Evolutionary conservation across 2,329 filamentous ascomycete species (phyloP).

Genomic region (Aureobasidium leucospermi): DNA sequence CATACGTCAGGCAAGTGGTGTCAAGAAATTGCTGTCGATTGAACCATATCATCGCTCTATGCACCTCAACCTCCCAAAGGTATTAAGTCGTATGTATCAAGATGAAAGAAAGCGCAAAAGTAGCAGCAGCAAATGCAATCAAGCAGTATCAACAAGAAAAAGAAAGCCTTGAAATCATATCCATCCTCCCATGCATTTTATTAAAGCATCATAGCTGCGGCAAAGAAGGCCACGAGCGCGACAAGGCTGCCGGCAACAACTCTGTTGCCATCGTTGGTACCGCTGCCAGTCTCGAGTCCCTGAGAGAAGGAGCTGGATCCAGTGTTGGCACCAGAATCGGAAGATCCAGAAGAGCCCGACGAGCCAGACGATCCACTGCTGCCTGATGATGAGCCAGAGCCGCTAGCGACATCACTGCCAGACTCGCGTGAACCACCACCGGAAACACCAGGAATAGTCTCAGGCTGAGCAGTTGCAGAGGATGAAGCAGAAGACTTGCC

Average conservation of each 20-base stretch:
- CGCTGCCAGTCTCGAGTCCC: conserved; percentile 21
- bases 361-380: conserved; percentile 18
- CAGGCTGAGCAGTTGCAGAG: conserved; percentile 21
- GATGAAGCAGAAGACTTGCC: conserved; percentile 17
- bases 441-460: conserved; percentile 50
- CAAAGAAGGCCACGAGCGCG: conserved; percentile 31
- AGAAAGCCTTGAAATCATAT: conserved; percentile 1
- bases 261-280: conserved; percentile 22
- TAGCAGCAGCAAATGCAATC: neutral
- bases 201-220: conserved; percentile 29
- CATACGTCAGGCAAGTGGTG: neutral
- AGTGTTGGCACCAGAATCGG: conserved; percentile 19
- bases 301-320: conserved; percentile 23
- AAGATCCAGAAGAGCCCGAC: conserved; percentile 18
- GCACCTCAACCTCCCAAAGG: neutral
- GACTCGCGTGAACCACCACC: conserved; percentile 40
- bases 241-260: conserved; percentile 30
- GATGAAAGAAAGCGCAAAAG: neutral
- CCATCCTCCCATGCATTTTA: neutral
- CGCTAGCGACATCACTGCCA: conserved; percentile 17
- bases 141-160: conserved; percentile 10
- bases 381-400: conserved; percentile 12
- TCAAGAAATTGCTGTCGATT: neutral
- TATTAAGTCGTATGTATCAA: conserved; percentile 2
- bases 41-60: conserved; percentile 2